Evolutionary conservation across 768 basidiomycete genomes (phyloP), one percentile per base, ranked within the genome.

Genomic region (Termitomyces sp.): DNA sequence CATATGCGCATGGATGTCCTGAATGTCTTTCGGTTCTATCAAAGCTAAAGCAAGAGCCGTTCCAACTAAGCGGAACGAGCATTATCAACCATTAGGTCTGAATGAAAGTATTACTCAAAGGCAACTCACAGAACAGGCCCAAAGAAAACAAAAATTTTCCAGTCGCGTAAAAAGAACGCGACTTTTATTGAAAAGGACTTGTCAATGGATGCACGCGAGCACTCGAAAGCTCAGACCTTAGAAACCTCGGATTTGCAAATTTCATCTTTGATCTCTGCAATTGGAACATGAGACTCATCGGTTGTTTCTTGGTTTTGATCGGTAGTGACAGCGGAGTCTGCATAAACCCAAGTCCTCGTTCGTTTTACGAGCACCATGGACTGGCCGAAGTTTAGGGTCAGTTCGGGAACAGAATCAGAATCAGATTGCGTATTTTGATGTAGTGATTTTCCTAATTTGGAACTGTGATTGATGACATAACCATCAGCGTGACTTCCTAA

Each of bases 71-170:
- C 16, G 12, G 44, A 40, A 40, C 21, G 47, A 37, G 25, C 4
- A 3, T 21, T 48, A 42, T 23, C 59, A 59, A 62, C n/a, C n/a
- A n/a, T 57, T 38, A 29, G 61, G 9, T 25, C 29, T 56, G 12
- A 17, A 21, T 19, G 19, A 19, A 9, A 35, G 14, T 48, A n/a
- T 25, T 23, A 49, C 11, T n/a, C n/a, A 37, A 9, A 38, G 44
- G 14, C 34, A 46, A 61, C 64, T 46, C 53, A 81, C 85, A 60
- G 57, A 89, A 77, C 61, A 92, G 74, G 31, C 90, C 91, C 3
- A 90, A 64, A 5, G 86, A 81, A 65, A 92, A 92, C n/a, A 90
- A 70, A 57, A 89, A 84, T 49, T 82, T 77, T 23, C 82, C 77
- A 14, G 60, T 69, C 7, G 65, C 63, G 58, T 69, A 71, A 53